Evolutionary conservation across 331 rosid species (phyloP).

Genomic region (Quercus tomentella): DNA sequence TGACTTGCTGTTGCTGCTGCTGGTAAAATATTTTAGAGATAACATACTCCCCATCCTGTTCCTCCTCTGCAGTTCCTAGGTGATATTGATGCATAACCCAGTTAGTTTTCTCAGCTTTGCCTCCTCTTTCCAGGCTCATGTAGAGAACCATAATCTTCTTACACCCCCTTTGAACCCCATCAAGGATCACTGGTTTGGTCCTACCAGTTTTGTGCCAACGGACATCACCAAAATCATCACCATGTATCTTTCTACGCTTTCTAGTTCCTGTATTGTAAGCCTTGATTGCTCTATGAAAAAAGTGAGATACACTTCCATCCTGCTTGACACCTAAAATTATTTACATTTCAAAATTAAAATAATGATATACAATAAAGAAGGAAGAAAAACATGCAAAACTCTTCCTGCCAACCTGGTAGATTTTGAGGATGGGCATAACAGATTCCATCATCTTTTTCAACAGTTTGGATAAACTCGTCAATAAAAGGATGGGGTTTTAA

Average conservation of each 20-base stretch:
- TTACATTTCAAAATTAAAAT: not conserved
- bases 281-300: slow-evolving; percentile 88
- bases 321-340: slow-evolving; percentile 65
- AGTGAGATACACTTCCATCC: slow-evolving; percentile 86
- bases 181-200: slow-evolving; percentile 70
- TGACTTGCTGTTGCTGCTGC: slow-evolving; percentile 67
- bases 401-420: slow-evolving; percentile 61
- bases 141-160: slow-evolving; percentile 96
- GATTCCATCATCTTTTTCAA: slow-evolving; percentile 68
- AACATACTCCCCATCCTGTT: slow-evolving; percentile 66
- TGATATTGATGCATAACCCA: slow-evolving; percentile 98
- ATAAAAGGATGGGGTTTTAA: slow-evolving; percentile 72
- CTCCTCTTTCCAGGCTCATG: slow-evolving; percentile 48
- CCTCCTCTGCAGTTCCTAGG: slow-evolving; percentile 75
- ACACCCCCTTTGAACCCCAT: slow-evolving; percentile 74
- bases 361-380: slow-evolving; percentile 2
- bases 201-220: slow-evolving; percentile 98
- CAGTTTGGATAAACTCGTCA: slow-evolving; percentile 67
- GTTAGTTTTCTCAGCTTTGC: slow-evolving; percentile 81
- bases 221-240: slow-evolving; percentile 68
- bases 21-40: slow-evolving; percentile 79
- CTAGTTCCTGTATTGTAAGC: slow-evolving; percentile 86
- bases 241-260: slow-evolving; percentile 77
- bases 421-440: slow-evolving; percentile 85
- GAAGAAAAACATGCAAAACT: not conserved